Conservation (phyloP, 2,329 filamentous ascomycete genomes). For the Fusarium foetens region DNA sequence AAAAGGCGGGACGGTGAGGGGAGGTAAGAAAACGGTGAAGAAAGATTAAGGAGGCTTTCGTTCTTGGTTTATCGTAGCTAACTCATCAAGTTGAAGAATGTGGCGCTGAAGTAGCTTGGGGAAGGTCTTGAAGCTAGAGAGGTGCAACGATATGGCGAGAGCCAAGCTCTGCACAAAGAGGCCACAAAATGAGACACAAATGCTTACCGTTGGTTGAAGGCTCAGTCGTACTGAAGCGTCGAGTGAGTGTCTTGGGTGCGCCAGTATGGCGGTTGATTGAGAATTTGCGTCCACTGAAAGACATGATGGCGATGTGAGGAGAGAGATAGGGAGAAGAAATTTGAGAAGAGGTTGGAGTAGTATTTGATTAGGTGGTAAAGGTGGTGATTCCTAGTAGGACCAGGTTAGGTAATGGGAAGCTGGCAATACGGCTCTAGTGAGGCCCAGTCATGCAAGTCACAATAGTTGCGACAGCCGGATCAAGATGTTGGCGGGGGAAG, state of each 20-base stretch:
- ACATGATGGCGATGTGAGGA: constrained; percentile 53
- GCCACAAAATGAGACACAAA: not conserved
- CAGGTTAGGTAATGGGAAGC: constrained; percentile 8
- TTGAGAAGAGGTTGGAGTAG: not conserved
- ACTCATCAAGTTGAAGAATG: not conserved
- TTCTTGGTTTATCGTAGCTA: not conserved
- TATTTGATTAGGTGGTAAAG: not conserved
- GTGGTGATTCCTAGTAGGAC: constrained; percentile 11
- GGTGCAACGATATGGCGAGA: not conserved
- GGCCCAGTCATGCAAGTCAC: constrained; percentile 24
- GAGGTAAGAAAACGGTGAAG: constrained; percentile 35
- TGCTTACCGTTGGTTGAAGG: constrained; percentile 64
- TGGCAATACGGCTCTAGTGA: constrained; percentile 19
- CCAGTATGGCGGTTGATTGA: constrained; percentile 75
- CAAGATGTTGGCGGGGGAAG: constrained; percentile 17
- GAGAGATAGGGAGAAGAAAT: not conserved
- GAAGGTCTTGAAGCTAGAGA: not conserved
- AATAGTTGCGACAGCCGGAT: not conserved
- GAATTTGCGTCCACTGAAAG: constrained; percentile 67
- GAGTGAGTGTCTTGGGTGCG: constrained; percentile 62
- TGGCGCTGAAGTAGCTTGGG: not conserved
- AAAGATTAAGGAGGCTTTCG: constrained; percentile 10
- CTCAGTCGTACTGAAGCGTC: constrained; percentile 69
- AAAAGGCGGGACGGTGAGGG: constrained; percentile 38
- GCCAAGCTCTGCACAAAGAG: not conserved